phyloP scores from a whole-genome alignment of 179 eudicot species.

The Silene noctiflora region DNA sequence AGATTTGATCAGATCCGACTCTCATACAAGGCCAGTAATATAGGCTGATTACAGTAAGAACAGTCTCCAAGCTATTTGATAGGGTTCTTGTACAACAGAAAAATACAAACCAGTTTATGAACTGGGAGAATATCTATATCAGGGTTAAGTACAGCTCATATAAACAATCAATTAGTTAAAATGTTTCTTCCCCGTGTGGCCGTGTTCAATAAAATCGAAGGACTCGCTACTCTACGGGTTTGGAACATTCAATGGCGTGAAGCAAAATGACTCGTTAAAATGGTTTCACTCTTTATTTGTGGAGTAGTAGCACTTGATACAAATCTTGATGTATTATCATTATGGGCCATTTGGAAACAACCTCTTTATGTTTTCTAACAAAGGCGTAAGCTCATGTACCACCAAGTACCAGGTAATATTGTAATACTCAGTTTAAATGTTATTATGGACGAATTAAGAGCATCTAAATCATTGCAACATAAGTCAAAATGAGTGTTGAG shows the following conservation, averaged over 20 bases:
- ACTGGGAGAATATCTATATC: conserved; percentile 70
- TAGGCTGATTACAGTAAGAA: conserved; percentile 71
- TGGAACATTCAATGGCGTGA: no score
- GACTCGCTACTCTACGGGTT: no score
- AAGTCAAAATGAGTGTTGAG: not conserved
- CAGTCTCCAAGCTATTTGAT: conserved; percentile 94
- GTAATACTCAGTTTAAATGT: not conserved
- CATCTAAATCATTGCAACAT: not conserved
- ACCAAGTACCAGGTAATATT: not conserved
- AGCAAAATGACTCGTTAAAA: no score
- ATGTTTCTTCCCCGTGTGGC: no score
- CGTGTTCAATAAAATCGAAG: no score
- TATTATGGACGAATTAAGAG: not conserved
- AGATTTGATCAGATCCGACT: conserved; percentile 33
- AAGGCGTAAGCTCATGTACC: no score
- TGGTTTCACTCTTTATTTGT: no score
- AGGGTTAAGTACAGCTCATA: conserved; percentile 46
- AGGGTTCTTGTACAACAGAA: conserved; percentile 83
- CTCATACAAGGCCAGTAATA: conserved; percentile 93
- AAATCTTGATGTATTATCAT: no score
- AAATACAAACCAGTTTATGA: conserved; percentile 93
- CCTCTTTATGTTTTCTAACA: no score
- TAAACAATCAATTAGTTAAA: not conserved
- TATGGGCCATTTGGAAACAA: no score
- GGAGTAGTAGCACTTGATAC: no score